phyloP scores from a whole-genome alignment of 129 eudicot genomes.

The Cynara cardunculus region DNA sequence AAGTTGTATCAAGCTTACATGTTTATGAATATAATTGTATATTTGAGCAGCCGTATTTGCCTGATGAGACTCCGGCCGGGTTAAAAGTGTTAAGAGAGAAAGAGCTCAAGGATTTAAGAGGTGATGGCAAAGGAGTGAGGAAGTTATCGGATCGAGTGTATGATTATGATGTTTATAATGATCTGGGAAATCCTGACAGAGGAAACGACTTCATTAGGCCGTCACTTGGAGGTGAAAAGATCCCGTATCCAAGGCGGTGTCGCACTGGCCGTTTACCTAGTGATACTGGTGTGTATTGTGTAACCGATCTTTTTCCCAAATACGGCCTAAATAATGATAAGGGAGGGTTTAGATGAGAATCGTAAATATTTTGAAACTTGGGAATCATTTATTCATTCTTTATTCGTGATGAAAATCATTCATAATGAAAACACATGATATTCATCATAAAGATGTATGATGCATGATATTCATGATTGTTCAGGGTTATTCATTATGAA shows the following conservation, averaged over 20 bases:
- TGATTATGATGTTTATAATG: conserved; percentile 79
- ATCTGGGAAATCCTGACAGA: conserved; percentile 85
- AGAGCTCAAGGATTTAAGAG: conserved; percentile 72
- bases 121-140: conserved; percentile 85
- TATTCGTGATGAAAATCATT: background rate
- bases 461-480: background rate
- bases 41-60: conserved; percentile 78
- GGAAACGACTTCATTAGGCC: conserved; percentile 73
- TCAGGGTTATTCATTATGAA: background rate
- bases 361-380: background rate
- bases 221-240: conserved; percentile 59
- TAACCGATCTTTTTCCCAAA: background rate
- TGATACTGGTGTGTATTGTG: conserved; percentile 45
- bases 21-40: background rate
- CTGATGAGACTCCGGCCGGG: conserved; percentile 78
- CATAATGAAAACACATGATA: background rate
- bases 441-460: background rate
- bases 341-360: background rate
- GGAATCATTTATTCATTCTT: background rate
- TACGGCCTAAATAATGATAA: background rate
- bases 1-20: conserved; percentile 2
- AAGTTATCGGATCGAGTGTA: conserved; percentile 72
- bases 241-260: conserved; percentile 87
- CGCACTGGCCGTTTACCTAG: conserved; percentile 85
- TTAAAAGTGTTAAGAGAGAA: conserved; percentile 67